Evolutionary conservation across 176 grass and related monocot species (phyloP).

Genomic region (Hsuehochloa calcarea): DNA sequence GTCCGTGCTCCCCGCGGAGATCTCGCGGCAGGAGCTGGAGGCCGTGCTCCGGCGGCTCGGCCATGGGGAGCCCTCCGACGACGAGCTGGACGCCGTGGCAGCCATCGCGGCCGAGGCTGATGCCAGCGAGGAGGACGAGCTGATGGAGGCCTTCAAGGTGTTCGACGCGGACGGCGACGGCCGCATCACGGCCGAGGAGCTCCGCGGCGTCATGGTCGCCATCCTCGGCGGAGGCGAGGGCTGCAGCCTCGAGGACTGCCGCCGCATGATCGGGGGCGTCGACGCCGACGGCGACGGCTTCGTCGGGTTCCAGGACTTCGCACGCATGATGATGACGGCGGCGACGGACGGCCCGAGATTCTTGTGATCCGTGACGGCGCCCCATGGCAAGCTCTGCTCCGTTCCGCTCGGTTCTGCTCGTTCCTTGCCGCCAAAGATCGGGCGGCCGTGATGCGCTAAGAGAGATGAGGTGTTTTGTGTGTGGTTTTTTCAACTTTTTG

Average conservation of each 20-base stretch:
- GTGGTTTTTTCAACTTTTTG: not conserved
- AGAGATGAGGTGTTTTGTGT: not conserved
- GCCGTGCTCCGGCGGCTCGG: slow-evolving; percentile 69
- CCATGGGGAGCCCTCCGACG: slow-evolving; percentile 52
- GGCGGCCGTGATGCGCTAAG: slow-evolving; percentile 4
- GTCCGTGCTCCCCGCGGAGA: slow-evolving; percentile 59
- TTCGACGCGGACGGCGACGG: slow-evolving; percentile 91
- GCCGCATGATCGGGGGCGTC: slow-evolving; percentile 82
- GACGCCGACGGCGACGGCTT: slow-evolving; percentile 81
- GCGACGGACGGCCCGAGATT: slow-evolving; percentile 1
- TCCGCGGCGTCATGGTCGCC: slow-evolving; percentile 54
- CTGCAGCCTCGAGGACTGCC: slow-evolving; percentile 88
- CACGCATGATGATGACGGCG: slow-evolving; percentile 64
- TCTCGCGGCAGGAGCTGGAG: slow-evolving; percentile 79
- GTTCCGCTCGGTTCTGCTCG: not conserved
- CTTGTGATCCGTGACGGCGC: not conserved
- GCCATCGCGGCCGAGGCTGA: slow-evolving; percentile 46
- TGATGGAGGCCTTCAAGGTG: slow-evolving; percentile 76
- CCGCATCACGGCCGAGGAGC: slow-evolving; percentile 94
- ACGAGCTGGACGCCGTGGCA: slow-evolving; percentile 67
- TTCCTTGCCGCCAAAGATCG: slow-evolving; percentile 10
- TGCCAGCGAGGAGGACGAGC: slow-evolving; percentile 39
- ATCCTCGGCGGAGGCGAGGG: slow-evolving; percentile 54
- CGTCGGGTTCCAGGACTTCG: slow-evolving; percentile 88
- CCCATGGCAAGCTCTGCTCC: not conserved